Base-by-base conservation (phyloP, 1,284 basidiomycete genomes). In the Microbotryum intermedium region DNA sequence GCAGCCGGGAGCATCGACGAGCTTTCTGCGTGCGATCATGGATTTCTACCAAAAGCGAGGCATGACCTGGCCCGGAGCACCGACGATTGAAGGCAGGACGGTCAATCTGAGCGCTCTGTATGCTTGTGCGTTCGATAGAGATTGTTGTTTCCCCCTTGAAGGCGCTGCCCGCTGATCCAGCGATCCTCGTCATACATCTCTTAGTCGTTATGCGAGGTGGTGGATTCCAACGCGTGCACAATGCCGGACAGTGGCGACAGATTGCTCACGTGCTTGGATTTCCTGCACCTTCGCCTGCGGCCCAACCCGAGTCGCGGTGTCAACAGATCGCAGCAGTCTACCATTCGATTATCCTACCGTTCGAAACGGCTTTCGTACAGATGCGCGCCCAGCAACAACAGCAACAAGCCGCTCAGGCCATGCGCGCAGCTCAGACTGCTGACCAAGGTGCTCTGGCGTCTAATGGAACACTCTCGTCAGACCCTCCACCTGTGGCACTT, bases 71-170 rank as follows among this genome's bases (percentile, higher is more conserved):
- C 9, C 29, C 1, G 53, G 51, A 1, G 30, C 60, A 6, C 59
- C 66, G 3, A 28, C 49, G 10, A 28, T 68, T 29, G 66, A 68
- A 11, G 66, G 64, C 3, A 29, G 50, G 9, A 11, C 6, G 21
- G 3, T 68, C 13, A 64, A 68, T 21, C 39, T 66, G 21, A 39
- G 59, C 21, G 42, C 44, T 29, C 23, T 66, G 52, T 66, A 65
- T 47, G 51, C 54, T 5, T 42, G 62, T 64, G 20, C 20, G 62
- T 51, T 16, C 6, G 8, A 30, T 26, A 18, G 8, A 6, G 3
- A 2, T 26, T 34, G 9, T 6, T 10, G 4, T 39, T 16, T 30
- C 16, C 28, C 26, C 16, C 29, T 26, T 8, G 54, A 47, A 18
- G 48, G 13, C 18, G 21, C 45, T n/a, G 26, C 54, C 21, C 39